phyloP scores from a whole-genome alignment of 306 rosid species.

The Dalbergia cultrata region DNA sequence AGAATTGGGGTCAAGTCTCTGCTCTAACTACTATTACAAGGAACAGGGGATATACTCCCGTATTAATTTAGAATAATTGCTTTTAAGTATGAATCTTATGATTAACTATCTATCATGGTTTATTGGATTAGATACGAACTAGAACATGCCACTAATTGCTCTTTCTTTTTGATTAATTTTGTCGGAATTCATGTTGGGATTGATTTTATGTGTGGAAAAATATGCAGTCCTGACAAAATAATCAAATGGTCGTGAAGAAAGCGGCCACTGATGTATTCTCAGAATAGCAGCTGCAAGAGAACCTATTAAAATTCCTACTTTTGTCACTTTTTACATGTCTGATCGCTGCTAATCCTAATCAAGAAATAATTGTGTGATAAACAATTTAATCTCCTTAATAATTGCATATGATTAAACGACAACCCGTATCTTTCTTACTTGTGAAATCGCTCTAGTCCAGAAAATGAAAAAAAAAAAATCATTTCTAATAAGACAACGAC shows the following conservation, averaged over 20 bases:
- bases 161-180: not conserved
- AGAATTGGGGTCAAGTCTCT: too few species aligned
- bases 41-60: not conserved
- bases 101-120: not conserved
- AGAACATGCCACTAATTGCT: not conserved
- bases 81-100: not conserved
- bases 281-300: not conserved
- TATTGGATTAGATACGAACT: not conserved
- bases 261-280: not conserved
- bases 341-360: slow-evolving; percentile 10
- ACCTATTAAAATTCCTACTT: not conserved
- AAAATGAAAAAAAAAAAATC: not conserved
- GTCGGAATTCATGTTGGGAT: slow-evolving; percentile 24
- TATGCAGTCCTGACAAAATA: not conserved
- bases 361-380: not conserved
- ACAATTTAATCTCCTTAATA: not conserved
- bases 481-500: not conserved
- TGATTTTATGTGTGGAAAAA: not conserved
- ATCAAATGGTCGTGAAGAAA: not conserved
- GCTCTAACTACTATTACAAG: not conserved
- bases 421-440: not conserved
- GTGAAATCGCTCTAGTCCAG: not conserved
- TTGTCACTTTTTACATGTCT: slow-evolving; percentile 27
- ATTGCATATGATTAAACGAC: not conserved
- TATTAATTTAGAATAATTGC: not conserved